These are phyloP conservation scores for Thinopyrum elongatum DNA, from an alignment of 176 grass and related monocot species.

Conservation along the genomic window DNA sequence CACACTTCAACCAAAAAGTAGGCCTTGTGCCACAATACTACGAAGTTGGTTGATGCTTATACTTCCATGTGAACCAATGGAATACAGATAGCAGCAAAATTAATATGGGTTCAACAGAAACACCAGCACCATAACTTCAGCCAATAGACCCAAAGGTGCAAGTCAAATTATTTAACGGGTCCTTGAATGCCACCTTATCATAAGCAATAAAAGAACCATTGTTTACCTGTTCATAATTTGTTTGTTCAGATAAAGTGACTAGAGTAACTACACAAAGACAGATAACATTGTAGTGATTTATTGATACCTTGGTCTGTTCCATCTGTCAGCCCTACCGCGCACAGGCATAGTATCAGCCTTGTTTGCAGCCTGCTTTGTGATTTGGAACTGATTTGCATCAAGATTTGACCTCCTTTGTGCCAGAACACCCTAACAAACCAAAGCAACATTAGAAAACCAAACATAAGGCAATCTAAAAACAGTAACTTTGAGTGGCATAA, in stretches of 20 bases:
- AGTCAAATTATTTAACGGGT: slow-evolving; percentile 33
- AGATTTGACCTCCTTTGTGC: slow-evolving; percentile 88
- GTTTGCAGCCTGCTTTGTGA: slow-evolving; percentile 73
- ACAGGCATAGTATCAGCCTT: slow-evolving; percentile 66
- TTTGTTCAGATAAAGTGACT: slow-evolving; percentile 22
- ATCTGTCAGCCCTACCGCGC: slow-evolving; percentile 43
- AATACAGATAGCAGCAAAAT: slow-evolving; percentile 14
- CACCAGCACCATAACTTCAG: slow-evolving; percentile 22
- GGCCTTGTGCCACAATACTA: slow-evolving; percentile 21
- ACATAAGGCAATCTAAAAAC: background rate
- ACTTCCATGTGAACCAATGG: slow-evolving; percentile 26
- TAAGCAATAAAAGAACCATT: slow-evolving; percentile 45
- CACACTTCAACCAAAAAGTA: slow-evolving; percentile 29
- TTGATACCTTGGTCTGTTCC: slow-evolving; percentile 80
- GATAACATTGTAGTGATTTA: background rate
- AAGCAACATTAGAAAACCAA: slow-evolving; percentile 22
- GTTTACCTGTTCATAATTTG: slow-evolving; percentile 66
- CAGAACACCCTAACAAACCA: slow-evolving; percentile 68
- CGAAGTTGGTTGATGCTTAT: slow-evolving; percentile 23
- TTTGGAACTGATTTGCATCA: slow-evolving; percentile 69
- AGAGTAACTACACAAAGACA: background rate
- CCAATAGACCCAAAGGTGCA: slow-evolving; percentile 27
- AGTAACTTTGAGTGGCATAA: background rate
- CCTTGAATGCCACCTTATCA: slow-evolving; percentile 48
- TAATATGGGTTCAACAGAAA: slow-evolving; percentile 33